Evolutionary conservation across 2,329 filamentous ascomycete species (phyloP).

Genomic region (Coleophoma eucalyptorum): DNA sequence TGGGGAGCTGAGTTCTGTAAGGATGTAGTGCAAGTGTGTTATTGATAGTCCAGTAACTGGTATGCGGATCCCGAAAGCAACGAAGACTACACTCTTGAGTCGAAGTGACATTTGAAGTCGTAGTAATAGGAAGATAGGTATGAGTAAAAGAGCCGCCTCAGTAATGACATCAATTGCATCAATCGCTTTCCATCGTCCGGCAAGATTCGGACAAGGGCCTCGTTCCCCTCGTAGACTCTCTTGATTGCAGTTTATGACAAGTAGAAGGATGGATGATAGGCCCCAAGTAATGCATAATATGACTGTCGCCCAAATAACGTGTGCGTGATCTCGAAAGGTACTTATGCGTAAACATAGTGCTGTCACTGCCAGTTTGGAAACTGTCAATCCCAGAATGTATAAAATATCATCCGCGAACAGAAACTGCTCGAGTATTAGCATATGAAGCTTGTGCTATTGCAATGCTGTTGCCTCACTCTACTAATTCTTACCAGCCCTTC

Average conservation of each 20-base stretch:
- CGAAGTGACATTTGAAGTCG: not conserved
- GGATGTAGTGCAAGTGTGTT: slow-evolving; percentile 32
- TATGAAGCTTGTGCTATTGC: no score
- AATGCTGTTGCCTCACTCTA: no score
- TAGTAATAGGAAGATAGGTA: not conserved
- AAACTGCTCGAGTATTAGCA: not conserved
- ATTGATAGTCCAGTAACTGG: slow-evolving; percentile 27
- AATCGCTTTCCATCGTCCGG: not conserved
- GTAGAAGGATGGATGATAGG: not conserved
- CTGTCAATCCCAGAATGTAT: not conserved
- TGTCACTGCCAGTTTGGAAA: not conserved
- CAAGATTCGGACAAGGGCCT: not conserved
- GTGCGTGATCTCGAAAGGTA: not conserved
- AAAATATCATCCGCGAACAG: not conserved
- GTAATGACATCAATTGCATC: not conserved
- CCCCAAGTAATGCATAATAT: not conserved
- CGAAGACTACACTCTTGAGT: not conserved
- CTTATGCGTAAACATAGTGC: not conserved
- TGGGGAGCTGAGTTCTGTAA: slow-evolving; percentile 23
- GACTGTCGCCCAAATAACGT: not conserved
- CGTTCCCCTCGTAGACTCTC: not conserved
- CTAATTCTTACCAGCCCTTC: no score
- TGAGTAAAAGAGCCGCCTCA: not conserved
- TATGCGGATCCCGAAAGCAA: slow-evolving; percentile 1
- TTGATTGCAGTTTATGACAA: not conserved